A percentile compares a stretch with the other conserved stretches of the same genome.
Evolutionary conservation across 1,139 yeast species (phyloP).

Genomic region (Sugiyamaella japonica): DNA sequence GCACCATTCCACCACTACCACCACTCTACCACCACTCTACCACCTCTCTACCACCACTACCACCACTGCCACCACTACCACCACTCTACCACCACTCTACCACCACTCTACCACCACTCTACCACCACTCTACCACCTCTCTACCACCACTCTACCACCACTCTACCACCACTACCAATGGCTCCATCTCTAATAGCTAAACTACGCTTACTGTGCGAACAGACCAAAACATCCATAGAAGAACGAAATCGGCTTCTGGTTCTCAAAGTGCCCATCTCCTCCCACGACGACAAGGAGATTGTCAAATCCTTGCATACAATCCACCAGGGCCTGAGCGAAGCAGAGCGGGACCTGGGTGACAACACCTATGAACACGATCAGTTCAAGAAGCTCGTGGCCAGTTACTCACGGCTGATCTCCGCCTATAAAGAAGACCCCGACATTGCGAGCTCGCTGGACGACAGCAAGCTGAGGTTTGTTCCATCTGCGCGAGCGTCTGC

Average conservation of each 20-base stretch:
- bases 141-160: background rate
- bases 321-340: conserved; percentile 39
- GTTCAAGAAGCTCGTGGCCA: conserved; percentile 21
- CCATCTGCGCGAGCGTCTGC: background rate
- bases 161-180: conserved; percentile 12
- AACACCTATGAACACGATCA: conserved; percentile 16
- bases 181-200: conserved; percentile 24
- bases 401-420: conserved; percentile 19
- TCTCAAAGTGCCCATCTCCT: conserved; percentile 52
- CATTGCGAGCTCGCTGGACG: conserved; percentile 17
- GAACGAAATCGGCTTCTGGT: conserved; percentile 52
- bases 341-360: conserved; percentile 9
- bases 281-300: conserved; percentile 56
- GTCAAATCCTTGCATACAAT: conserved; percentile 47
- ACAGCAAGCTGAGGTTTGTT: background rate
- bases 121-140: background rate
- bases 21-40: too few species aligned
- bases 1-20: too few species aligned
- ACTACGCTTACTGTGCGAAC: conserved; percentile 40
- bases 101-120: too few species aligned
- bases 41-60: background rate
- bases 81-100: too few species aligned
- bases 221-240: conserved; percentile 48
- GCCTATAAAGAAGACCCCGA: conserved; percentile 23
- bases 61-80: background rate